phyloP scores from a whole-genome alignment of 2,329 filamentous ascomycete species.

The Pseudocercospora macadamiae region DNA sequence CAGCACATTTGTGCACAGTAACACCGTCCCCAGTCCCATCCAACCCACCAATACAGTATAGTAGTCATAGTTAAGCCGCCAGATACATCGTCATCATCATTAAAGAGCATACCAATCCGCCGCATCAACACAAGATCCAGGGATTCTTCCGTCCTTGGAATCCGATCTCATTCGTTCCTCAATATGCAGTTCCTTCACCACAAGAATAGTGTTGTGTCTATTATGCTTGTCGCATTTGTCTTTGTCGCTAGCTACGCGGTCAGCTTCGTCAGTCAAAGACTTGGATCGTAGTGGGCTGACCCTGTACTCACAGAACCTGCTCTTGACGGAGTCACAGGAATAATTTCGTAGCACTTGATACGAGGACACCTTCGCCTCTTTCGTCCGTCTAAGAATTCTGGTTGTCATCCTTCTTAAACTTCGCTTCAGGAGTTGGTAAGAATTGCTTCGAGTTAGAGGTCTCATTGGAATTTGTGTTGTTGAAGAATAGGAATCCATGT shows the following conservation, averaged over 20 bases:
- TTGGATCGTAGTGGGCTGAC: neutral
- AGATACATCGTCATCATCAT: neutral
- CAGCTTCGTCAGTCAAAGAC: neutral
- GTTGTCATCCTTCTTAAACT: neutral
- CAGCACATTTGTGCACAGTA: too few species aligned
- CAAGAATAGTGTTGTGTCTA: slow-evolving; percentile 5
- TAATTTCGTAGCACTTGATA: neutral
- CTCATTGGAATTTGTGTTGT: neutral
- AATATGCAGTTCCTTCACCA: neutral
- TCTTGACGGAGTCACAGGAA: neutral
- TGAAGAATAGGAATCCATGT: neutral
- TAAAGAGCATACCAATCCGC: slow-evolving; percentile 3
- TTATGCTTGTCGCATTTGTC: slow-evolving; percentile 1
- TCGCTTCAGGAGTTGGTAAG: neutral
- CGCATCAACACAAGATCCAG: neutral
- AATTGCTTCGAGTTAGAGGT: neutral
- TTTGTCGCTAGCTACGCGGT: neutral
- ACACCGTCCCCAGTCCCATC: neutral
- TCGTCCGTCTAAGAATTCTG: neutral
- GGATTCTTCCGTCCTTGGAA: neutral
- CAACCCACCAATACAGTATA: neutral
- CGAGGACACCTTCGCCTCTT: neutral
- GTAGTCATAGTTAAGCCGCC: neutral
- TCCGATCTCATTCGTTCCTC: neutral
- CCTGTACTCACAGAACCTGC: neutral